A percentile compares a stretch with the other conserved stretches of the same genome.
Conservation (phyloP, 257 asterid genomes). For the Solanum etuberosum region DNA sequence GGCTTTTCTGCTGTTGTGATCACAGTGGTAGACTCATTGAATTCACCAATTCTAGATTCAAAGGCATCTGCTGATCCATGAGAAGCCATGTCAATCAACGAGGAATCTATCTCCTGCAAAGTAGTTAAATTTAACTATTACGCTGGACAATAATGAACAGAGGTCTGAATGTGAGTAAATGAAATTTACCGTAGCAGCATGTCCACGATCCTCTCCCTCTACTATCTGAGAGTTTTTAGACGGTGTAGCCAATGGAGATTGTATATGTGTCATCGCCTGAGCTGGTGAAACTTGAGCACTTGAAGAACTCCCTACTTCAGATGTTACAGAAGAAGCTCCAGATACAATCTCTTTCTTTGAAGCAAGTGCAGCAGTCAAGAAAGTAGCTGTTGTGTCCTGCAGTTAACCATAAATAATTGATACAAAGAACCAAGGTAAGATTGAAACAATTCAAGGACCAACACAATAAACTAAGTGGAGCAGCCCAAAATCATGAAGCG, state of each 20-base stretch:
- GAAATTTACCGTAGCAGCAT: conserved; percentile 35
- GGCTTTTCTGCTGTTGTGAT: conserved; percentile 22
- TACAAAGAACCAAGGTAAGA: not conserved
- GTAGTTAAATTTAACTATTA: not conserved
- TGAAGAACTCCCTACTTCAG: conserved; percentile 40
- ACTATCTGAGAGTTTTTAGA: conserved; percentile 19
- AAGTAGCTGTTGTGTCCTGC: conserved; percentile 79
- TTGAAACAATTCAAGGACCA: not conserved
- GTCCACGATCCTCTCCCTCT: conserved; percentile 23
- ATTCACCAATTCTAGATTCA: conserved; percentile 10
- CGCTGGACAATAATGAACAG: not conserved
- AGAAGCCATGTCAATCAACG: conserved; percentile 15
- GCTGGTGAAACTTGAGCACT: conserved; percentile 21
- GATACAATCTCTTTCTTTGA: conserved; percentile 35
- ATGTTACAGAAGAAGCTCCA: conserved; percentile 28
- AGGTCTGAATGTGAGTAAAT: not conserved
- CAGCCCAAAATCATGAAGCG: not conserved
- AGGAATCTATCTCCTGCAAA: conserved; percentile 35
- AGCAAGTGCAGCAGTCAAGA: conserved; percentile 70
- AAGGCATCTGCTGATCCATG: conserved; percentile 19
- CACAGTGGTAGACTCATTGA: conserved; percentile 17
- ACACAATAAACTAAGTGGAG: not conserved
- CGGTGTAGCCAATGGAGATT: conserved; percentile 20
- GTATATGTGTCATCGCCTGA: conserved; percentile 5
- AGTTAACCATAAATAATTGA: not conserved